A percentile compares a stretch with the other conserved stretches of the same genome.
phyloP scores from a whole-genome alignment of 768 basidiomycete genomes.

The Hygrocybe punicea region DNA sequence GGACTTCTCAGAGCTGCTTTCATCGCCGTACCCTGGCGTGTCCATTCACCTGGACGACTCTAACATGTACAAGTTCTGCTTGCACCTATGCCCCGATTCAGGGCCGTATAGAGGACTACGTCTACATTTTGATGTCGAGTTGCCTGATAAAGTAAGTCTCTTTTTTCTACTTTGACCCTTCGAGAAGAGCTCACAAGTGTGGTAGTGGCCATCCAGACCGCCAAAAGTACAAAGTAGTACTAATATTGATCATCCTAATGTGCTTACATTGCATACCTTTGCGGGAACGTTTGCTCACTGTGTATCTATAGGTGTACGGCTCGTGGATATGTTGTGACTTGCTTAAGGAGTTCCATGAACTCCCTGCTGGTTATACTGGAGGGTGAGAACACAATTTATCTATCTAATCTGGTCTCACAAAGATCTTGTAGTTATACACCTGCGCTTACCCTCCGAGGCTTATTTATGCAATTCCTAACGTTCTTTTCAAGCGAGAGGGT shows the following conservation, averaged over 20 bases:
- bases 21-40: slow-evolving; percentile 44
- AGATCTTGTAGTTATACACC: slow-evolving; percentile 38
- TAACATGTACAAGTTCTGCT: slow-evolving; percentile 40
- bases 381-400: slow-evolving; percentile 23
- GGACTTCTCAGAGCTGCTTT: slow-evolving; percentile 42
- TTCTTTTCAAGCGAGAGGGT: slow-evolving; percentile 42
- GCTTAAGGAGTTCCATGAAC: slow-evolving; percentile 27
- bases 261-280: slow-evolving; percentile 7
- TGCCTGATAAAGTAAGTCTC: slow-evolving; percentile 40
- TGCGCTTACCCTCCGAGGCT: slow-evolving; percentile 43
- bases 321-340: slow-evolving; percentile 45
- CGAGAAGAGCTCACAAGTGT: neutral
- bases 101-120: slow-evolving; percentile 45
- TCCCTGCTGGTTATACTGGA: slow-evolving; percentile 35
- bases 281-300: neutral
- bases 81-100: slow-evolving; percentile 43
- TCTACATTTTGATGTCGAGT: slow-evolving; percentile 40
- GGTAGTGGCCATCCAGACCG: slow-evolving; percentile 35
- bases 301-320: slow-evolving; percentile 17
- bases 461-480: slow-evolving; percentile 46
- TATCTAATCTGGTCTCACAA: neutral
- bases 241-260: slow-evolving; percentile 42
- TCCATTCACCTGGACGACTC: slow-evolving; percentile 42
- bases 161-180: slow-evolving; percentile 2
- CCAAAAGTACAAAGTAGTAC: slow-evolving; percentile 36